phyloP scores from a whole-genome alignment of 352 stramenopile species.

The Globisporangium splendens region DNA sequence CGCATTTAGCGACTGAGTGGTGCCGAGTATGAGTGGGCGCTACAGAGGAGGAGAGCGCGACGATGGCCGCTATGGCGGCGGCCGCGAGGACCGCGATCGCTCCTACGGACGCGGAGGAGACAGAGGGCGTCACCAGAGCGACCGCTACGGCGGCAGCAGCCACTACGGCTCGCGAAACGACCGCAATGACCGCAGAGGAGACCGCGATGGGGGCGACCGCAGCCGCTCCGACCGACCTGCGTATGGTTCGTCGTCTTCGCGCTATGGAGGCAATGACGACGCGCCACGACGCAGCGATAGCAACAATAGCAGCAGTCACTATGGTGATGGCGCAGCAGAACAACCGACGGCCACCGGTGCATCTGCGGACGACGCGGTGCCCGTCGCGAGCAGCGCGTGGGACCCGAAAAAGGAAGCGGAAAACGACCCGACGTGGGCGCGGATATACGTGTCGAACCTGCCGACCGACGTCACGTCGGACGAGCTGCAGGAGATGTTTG shows the following conservation, averaged over 20 bases:
- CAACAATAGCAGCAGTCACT: slow-evolving; percentile 6
- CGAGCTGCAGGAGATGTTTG: slow-evolving; percentile 85
- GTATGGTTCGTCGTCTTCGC: neutral
- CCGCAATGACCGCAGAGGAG: slow-evolving; percentile 17
- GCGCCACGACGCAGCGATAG: slow-evolving; percentile 2
- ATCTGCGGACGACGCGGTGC: slow-evolving; percentile 19
- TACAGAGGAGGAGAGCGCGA: slow-evolving; percentile 24
- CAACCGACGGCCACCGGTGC: too few relatives aligned
- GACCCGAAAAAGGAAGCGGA: slow-evolving; percentile 73
- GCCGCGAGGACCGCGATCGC: slow-evolving; percentile 1
- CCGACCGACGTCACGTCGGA: slow-evolving; percentile 69
- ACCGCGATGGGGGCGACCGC: slow-evolving; percentile 22
- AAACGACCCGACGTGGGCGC: slow-evolving; percentile 75
- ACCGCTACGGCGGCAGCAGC: slow-evolving; percentile 23
- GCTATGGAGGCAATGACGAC: slow-evolving; percentile 1
- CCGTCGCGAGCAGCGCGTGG: slow-evolving; percentile 46
- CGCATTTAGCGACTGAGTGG: too few relatives aligned
- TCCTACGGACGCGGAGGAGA: slow-evolving; percentile 7
- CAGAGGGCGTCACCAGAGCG: slow-evolving; percentile 16
- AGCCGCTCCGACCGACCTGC: slow-evolving; percentile 12
- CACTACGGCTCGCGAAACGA: slow-evolving; percentile 28
- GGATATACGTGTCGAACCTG: slow-evolving; percentile 88
- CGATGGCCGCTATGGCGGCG: slow-evolving; percentile 9
- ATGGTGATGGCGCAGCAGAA: slow-evolving; percentile 3
- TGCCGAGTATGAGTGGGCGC: slow-evolving; percentile 16